These are phyloP conservation scores for Leccinellum luteum DNA, from an alignment of 768 basidiomycete species.

Conservation along the genomic window DNA sequence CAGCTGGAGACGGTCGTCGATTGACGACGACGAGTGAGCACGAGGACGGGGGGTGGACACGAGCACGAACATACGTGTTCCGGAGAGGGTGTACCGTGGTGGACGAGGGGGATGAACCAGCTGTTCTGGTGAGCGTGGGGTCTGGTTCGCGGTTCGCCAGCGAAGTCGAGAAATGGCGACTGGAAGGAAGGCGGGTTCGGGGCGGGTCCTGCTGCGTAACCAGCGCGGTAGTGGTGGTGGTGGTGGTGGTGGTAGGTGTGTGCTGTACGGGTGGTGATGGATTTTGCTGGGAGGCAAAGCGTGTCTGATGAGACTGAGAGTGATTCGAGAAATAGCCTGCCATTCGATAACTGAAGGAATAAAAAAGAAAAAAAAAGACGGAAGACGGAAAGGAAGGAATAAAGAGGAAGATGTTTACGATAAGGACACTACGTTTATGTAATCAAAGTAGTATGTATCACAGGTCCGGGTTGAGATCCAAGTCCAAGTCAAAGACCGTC, in stretches of 20 bases:
- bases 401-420: constrained; percentile 14
- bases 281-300: constrained; percentile 58
- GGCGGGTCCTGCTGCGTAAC: constrained; percentile 17
- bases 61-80: constrained; percentile 76
- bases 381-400: too few relatives aligned
- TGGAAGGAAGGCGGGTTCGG: constrained; percentile 53
- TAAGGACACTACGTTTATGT: constrained; percentile 14
- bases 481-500: constrained; percentile 73
- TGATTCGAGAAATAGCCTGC: constrained; percentile 84
- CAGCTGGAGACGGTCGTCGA: constrained; percentile 50
- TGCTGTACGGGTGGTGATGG: constrained; percentile 1
- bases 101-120: constrained; percentile 22
- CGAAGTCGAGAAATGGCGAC: constrained; percentile 74
- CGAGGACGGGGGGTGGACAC: constrained; percentile 10
- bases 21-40: constrained; percentile 19
- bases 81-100: constrained; percentile 66
- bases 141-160: constrained; percentile 39
- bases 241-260: not conserved
- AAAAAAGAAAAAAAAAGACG: constrained; percentile 6
- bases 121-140: constrained; percentile 40
- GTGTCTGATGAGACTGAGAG: constrained; percentile 58
- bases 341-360: constrained; percentile 41
- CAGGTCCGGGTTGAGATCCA: constrained; percentile 83
- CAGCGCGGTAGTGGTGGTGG: not conserved
- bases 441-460: constrained; percentile 32